A percentile compares a stretch with the other conserved stretches of the same genome.
Evolutionary conservation across 208 protist species (phyloP).

Genomic region (Trichomonas gallinae): DNA sequence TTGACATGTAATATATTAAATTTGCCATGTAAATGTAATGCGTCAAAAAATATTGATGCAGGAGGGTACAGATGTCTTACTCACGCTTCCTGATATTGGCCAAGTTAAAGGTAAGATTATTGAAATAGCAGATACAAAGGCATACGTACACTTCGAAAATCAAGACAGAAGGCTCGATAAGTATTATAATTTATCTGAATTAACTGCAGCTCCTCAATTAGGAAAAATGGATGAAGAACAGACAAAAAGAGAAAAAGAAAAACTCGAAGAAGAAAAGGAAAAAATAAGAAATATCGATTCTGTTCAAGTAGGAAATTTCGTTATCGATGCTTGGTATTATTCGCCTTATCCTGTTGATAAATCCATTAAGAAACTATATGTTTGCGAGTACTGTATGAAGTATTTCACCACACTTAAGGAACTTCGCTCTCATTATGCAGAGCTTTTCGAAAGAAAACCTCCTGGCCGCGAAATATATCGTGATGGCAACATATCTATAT

Average conservation of each 20-base stretch:
- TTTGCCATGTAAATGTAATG: no score
- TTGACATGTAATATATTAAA: no score
- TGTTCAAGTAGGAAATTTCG: background rate
- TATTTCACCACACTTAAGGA: background rate
- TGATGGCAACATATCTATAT: slow-evolving; percentile 59
- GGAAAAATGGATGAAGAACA: background rate
- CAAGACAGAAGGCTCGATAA: background rate
- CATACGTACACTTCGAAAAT: background rate
- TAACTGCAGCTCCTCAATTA: background rate
- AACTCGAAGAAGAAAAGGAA: background rate
- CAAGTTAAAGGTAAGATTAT: no score
- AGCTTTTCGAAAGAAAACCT: slow-evolving; percentile 40
- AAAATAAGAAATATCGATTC: background rate
- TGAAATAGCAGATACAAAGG: no score
- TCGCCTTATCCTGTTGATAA: background rate
- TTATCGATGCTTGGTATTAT: background rate
- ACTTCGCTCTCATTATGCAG: background rate
- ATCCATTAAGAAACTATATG: background rate
- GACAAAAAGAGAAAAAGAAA: background rate
- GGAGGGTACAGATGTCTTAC: no score
- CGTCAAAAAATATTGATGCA: no score
- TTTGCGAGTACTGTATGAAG: slow-evolving; percentile 20
- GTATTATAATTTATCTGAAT: background rate
- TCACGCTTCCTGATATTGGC: no score
- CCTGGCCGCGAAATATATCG: slow-evolving; percentile 69